phyloP scores from a whole-genome alignment of 164 flowering plant genomes.

The Hamamelis virginiana region DNA sequence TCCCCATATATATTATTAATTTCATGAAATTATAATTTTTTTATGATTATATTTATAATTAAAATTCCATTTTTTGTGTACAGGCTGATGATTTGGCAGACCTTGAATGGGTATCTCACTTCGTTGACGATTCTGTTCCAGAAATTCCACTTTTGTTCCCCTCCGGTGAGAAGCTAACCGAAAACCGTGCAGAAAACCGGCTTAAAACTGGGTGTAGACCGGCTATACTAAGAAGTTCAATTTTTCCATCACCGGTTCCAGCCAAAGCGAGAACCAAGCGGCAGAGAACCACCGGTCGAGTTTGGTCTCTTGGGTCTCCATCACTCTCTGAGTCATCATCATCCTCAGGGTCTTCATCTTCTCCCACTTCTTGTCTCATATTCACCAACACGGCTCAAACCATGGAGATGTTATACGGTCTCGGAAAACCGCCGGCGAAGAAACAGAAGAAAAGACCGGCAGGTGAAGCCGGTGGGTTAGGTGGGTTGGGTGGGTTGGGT shows the following conservation, averaged over 20 bases:
- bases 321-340: conserved; percentile 39
- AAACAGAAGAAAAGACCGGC: conserved; percentile 40
- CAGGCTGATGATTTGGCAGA: conserved; percentile 68
- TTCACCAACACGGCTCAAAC: conserved; percentile 11
- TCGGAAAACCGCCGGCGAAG: conserved; percentile 35
- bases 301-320: conserved; percentile 32
- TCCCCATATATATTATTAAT: neutral
- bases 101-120: conserved; percentile 75
- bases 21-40: neutral
- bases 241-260: conserved; percentile 34
- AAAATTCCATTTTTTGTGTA: neutral
- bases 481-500: neutral
- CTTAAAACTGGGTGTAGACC: conserved; percentile 16
- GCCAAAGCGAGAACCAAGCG: conserved; percentile 64
- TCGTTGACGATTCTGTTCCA: conserved; percentile 72
- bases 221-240: neutral
- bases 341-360: conserved; percentile 26
- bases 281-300: conserved; percentile 24
- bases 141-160: conserved; percentile 38
- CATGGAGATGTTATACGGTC: conserved; percentile 17
- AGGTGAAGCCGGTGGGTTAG: conserved; percentile 18
- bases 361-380: conserved; percentile 18
- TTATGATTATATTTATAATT: neutral
- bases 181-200: conserved; percentile 27
- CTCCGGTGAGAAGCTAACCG: conserved; percentile 6